Evolutionary conservation across 352 stramenopile species (phyloP).

Genomic region (Phytophthora niederhauseri): DNA sequence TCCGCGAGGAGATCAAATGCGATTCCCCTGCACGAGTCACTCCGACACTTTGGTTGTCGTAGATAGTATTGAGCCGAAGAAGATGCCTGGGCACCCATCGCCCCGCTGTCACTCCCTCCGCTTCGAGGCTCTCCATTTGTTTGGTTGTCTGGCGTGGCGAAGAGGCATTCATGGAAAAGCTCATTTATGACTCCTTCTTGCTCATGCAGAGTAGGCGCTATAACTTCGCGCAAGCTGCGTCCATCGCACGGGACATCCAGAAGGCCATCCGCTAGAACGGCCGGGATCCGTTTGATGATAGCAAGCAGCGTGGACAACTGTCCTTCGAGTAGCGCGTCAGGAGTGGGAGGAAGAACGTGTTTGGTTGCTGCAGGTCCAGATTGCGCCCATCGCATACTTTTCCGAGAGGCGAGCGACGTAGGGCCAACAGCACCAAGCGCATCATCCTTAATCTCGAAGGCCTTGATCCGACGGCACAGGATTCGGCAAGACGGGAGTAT

Average conservation of each 20-base stretch:
- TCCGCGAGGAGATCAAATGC: slow-evolving; percentile 83
- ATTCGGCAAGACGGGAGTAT: slow-evolving; percentile 53
- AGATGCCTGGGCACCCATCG: slow-evolving; percentile 22
- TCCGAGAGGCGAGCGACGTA: slow-evolving; percentile 13
- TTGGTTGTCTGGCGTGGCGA: slow-evolving; percentile 53
- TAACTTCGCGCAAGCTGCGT: slow-evolving; percentile 56
- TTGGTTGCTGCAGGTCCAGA: slow-evolving; percentile 12
- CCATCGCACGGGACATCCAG: slow-evolving; percentile 49
- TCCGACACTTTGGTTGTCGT: slow-evolving; percentile 84
- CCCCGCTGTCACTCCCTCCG: slow-evolving; percentile 18
- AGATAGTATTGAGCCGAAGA: slow-evolving; percentile 76
- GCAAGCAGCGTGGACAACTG: slow-evolving; percentile 64
- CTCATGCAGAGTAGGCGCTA: slow-evolving; percentile 52
- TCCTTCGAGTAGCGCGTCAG: slow-evolving; percentile 56
- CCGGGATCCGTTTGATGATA: slow-evolving; percentile 62
- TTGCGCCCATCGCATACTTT: slow-evolving; percentile 11
- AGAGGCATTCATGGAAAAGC: slow-evolving; percentile 73
- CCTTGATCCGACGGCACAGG: slow-evolving; percentile 58
- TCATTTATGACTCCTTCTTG: slow-evolving; percentile 72
- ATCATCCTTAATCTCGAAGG: slow-evolving; percentile 43
- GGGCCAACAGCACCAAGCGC: background rate
- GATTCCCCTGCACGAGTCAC: slow-evolving; percentile 68
- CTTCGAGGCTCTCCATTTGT: slow-evolving; percentile 24
- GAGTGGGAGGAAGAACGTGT: slow-evolving; percentile 17
- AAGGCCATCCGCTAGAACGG: slow-evolving; percentile 49